Conservation (phyloP, 768 basidiomycete species). For the Tubosaeta brunneosetosa region DNA sequence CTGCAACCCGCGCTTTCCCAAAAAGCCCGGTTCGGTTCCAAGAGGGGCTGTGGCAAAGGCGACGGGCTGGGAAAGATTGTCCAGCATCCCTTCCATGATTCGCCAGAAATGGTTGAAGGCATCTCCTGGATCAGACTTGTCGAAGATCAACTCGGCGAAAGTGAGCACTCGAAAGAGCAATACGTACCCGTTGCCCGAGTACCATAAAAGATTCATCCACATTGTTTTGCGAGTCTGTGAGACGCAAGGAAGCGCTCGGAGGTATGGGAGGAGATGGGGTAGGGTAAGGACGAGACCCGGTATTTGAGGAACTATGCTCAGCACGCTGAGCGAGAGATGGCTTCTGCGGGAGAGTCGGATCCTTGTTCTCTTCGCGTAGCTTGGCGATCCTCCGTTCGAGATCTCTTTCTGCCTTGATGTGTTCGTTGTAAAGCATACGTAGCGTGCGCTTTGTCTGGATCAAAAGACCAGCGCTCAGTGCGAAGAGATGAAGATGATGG, state of each 20-base stretch:
- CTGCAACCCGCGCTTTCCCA: slow-evolving; percentile 25
- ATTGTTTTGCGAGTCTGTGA: slow-evolving; percentile 53
- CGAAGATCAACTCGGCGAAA: slow-evolving; percentile 2
- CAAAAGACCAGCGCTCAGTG: slow-evolving; percentile 3
- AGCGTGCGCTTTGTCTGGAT: slow-evolving; percentile 72
- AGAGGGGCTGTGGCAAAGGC: slow-evolving; percentile 82
- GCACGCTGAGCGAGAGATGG: slow-evolving; percentile 24
- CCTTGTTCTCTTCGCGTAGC: slow-evolving; percentile 70
- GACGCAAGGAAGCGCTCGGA: slow-evolving; percentile 30
- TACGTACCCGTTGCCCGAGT: slow-evolving; percentile 65
- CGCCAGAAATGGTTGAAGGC: slow-evolving; percentile 89
- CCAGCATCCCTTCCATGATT: slow-evolving; percentile 81
- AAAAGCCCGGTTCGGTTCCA: slow-evolving; percentile 34
- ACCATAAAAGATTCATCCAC: slow-evolving; percentile 91
- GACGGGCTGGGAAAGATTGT: slow-evolving; percentile 74
- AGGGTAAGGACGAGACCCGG: slow-evolving; percentile 21
- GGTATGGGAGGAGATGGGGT: slow-evolving; percentile 46
- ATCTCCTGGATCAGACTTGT: slow-evolving; percentile 70
- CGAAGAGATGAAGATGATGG: neutral
- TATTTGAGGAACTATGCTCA: slow-evolving; percentile 20
- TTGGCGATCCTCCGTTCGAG: slow-evolving; percentile 68
- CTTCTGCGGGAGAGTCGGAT: slow-evolving; percentile 70
- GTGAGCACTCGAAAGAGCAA: neutral
- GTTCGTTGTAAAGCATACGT: slow-evolving; percentile 70
- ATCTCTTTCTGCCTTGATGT: slow-evolving; percentile 65